A percentile compares a stretch with the other conserved stretches of the same genome.
These are phyloP conservation scores for Capsella bursapastoris DNA, from an alignment of 345 rosid genomes.

Conservation along the genomic window DNA sequence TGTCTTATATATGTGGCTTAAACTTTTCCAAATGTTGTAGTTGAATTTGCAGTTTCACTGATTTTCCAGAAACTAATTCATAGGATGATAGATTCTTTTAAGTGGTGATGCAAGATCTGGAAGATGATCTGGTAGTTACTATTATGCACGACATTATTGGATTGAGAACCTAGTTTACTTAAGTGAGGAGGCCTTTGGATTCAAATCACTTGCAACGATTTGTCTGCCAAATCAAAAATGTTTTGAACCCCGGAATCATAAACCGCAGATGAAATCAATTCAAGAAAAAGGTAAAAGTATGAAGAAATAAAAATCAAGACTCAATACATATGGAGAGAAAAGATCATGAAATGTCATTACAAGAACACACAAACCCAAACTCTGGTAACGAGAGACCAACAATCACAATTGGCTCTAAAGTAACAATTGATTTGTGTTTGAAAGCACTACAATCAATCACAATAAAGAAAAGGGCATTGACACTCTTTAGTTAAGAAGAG, in stretches of 20 bases:
- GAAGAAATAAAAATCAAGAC: conserved; percentile 24
- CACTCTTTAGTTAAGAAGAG: conserved; percentile 3
- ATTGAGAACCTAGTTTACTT: too few species aligned
- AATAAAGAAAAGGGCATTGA: conserved; percentile 9
- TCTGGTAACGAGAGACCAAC: conserved; percentile 18
- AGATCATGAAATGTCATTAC: conserved; percentile 32
- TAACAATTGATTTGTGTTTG: conserved; percentile 30
- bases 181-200: too few species aligned
- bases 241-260: not conserved
- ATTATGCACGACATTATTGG: too few species aligned
- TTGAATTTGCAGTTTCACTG: too few species aligned
- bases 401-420: conserved; percentile 26
- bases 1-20: too few species aligned
- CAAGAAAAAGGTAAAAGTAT: not conserved
- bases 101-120: too few species aligned
- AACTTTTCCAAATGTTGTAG: too few species aligned
- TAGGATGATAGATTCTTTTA: too few species aligned
- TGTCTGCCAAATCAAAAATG: not conserved
- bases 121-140: too few species aligned
- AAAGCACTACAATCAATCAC: conserved; percentile 38
- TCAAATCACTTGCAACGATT: not conserved
- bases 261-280: not conserved
- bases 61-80: too few species aligned
- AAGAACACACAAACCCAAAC: conserved; percentile 34
- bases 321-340: conserved; percentile 22